Evolutionary conservation across 805 yeast species (phyloP), one percentile per base, ranked within the genome.

Genomic region (Metschnikowia dekortorum): DNA sequence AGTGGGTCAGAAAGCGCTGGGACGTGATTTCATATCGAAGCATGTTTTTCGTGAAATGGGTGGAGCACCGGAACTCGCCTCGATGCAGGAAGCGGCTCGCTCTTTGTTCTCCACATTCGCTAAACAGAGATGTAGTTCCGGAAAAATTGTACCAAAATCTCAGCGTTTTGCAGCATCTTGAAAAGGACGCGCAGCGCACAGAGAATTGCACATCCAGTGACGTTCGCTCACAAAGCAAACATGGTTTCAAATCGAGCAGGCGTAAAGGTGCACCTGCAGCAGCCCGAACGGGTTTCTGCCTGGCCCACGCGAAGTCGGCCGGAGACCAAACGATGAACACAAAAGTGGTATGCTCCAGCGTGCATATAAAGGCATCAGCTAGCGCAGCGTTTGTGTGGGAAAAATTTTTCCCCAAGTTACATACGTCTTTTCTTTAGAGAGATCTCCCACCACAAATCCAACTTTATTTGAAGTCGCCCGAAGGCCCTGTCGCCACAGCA

Each of bases 381-480:
- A 44, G 46, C 46, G 39, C 46, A 44, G 48, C 28, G 51, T 34
- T 46, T 52, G 49, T 48, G 54, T 52, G 54, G 47, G 48, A 52
- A 49, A 55, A 55, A 49, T 38, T 51, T 56, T 55, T 47, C 52
- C 55, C 51, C 46, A 44, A 22, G 35, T 29, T 16, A 14, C 29
- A 43, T 33, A 29, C 42, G 32, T 45, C 43, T 52, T 48, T 48
- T 51, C 57, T 45, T 44, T 38, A 57, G 59, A 57, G 57, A 55
- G 52, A 53, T 57, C 60, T 55, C 60, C 60, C 40, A 41, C 46
- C 36, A 47, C 47, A 44, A 44, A 44, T 37, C 40, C 47, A 44
- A 36, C 41, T 44, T 44, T 29, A 36, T 37, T 37, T 18, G 39
- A 37, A 44, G 28, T 30, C 37, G 47, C 42, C 40, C 32, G 9